Base-by-base conservation (phyloP, 306 rosid species). In the Sechiopsis laciniata region DNA sequence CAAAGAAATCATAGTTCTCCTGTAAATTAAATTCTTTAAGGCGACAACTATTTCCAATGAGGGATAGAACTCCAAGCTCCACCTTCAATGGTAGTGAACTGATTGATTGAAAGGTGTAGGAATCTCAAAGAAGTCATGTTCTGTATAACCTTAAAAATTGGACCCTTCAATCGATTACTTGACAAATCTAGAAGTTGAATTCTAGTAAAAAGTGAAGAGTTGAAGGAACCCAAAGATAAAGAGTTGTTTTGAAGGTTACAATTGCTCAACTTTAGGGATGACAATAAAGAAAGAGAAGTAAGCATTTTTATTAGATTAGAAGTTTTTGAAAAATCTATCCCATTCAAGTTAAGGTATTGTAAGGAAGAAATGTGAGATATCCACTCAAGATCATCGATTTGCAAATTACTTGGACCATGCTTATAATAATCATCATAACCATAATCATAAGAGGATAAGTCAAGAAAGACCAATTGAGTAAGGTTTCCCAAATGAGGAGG, bases 311-410 rank as follows among this genome's bases (percentile, higher is more conserved):
- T 54, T 13, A 68, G 55, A 19, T 78, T 81, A 0, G n/a, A 76
- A n/a, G 53, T 53, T 52, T 52, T 55, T 0, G 45, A 68, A 14
- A 80, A 72, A 65, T 45, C 29, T 3, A 80, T 74, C 12, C 17
- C n/a, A 35, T 53, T 60, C 76, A 80, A 53, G 50, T 66, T 51
- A 58, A 83, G 72, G 51, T 22, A 6, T 0, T 61, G 29, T 0
- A 84, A 65, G 4, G 69, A 69, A 21, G 74, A 21, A 71, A 84
- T 81, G 7, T 57, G 32, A 24, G 85, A 73, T 51, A 81, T 3
- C 85, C 87, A 84, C 20, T 64, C 5, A 5, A 76, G 8, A 19
- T 17, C 13, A 3, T 5, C 5, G 17, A 17, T 55, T 20, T 2
- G 9, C 16, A 52, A 20, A 6, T 19, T 54, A 11, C 42, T 35